phyloP scores from a whole-genome alignment of 78 protist genomes.

The Dictyostelium brefeldianum region DNA sequence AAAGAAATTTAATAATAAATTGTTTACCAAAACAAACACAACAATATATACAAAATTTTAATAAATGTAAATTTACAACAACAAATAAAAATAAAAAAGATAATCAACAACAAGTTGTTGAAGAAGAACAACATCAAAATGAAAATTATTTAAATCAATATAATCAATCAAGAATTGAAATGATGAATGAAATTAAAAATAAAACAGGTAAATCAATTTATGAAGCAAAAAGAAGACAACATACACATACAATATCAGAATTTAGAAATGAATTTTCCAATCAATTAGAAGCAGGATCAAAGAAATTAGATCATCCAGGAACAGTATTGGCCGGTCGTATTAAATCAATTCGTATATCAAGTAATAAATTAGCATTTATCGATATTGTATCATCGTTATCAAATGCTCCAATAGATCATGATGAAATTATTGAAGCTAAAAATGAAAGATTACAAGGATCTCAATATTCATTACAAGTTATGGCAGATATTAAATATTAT shows the following conservation, averaged over 20 bases:
- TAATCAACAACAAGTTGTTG: not conserved
- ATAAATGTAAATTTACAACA: no score
- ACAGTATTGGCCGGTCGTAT: constrained; percentile 82
- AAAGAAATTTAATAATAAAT: no score
- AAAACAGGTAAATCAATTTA: constrained; percentile 41
- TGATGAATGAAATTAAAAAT: constrained; percentile 31
- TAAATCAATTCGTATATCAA: constrained; percentile 47
- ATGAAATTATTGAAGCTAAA: constrained; percentile 23
- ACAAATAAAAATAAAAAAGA: not conserved
- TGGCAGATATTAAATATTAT: constrained; percentile 77
- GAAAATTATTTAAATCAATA: constrained; percentile 14
- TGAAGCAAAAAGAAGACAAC: constrained; percentile 21
- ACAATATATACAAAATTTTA: no score
- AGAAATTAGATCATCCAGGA: not conserved
- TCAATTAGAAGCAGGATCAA: constrained; percentile 13
- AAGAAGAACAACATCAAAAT: not conserved
- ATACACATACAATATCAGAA: not conserved
- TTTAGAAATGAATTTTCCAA: constrained; percentile 33
- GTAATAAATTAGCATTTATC: constrained; percentile 58
- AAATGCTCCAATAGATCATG: not conserved
- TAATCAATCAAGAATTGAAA: constrained; percentile 36
- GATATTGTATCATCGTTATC: constrained; percentile 49
- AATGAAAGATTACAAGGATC: constrained; percentile 48
- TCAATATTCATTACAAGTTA: constrained; percentile 93
- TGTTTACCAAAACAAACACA: no score